A percentile compares a stretch with the other conserved stretches of the same genome.
These are phyloP conservation scores for Agroathelia rolfsii DNA, from an alignment of 1,284 basidiomycete genomes.

Conservation along the genomic window DNA sequence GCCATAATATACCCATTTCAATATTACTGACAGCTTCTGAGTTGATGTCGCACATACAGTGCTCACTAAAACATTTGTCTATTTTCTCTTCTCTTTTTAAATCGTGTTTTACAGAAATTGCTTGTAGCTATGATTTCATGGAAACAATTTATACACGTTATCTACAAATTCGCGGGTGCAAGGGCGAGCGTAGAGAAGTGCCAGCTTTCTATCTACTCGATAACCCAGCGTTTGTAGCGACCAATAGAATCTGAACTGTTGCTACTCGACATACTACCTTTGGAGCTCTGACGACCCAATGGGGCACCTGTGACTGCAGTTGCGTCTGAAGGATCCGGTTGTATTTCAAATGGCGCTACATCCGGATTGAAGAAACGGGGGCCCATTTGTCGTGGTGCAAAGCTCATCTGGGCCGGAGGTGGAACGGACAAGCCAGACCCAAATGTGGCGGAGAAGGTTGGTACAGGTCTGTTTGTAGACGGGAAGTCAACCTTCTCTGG, in stretches of 20 bases:
- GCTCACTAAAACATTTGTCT: too few species aligned
- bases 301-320: too few species aligned
- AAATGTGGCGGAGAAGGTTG: conserved; percentile 45
- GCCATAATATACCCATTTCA: too few species aligned
- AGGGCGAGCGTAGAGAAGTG: conserved; percentile 1
- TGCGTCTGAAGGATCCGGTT: conserved; percentile 7
- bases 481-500: conserved; percentile 63
- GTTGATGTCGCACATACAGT: too few species aligned
- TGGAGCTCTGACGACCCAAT: too few species aligned
- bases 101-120: not conserved
- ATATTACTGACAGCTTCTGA: too few species aligned
- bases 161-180: too few species aligned
- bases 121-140: conserved; percentile 2
- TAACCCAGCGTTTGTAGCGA: conserved; percentile 11
- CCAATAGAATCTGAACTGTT: conserved; percentile 10
- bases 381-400: conserved; percentile 28
- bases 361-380: conserved; percentile 39
- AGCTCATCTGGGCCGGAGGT: conserved; percentile 32
- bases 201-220: conserved; percentile 11
- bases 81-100: too few species aligned
- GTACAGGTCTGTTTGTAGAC: conserved; percentile 36
- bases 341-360: conserved; percentile 30
- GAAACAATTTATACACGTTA: too few species aligned
- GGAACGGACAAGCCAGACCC: conserved; percentile 29
- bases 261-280: conserved; percentile 10